Conservation (phyloP, 108 stramenopile species). For the Fragilariopsis cylindrus region DNA sequence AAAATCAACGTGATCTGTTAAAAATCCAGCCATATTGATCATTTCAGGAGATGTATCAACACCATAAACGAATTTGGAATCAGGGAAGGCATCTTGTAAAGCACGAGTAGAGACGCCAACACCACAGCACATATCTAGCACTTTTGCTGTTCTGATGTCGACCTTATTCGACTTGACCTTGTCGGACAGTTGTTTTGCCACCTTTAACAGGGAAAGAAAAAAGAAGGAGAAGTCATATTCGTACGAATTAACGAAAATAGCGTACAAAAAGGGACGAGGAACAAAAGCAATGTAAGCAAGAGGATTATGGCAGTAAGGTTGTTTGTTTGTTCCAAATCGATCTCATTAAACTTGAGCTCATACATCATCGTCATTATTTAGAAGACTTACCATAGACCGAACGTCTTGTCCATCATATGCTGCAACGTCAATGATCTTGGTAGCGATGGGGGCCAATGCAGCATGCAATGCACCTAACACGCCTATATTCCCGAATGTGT, state of each 20-base stretch:
- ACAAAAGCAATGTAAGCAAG: not conserved
- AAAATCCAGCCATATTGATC: slow-evolving; percentile 70
- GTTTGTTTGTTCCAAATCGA: not conserved
- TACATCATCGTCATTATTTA: not conserved
- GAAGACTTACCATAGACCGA: slow-evolving; percentile 35
- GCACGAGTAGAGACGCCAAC: slow-evolving; percentile 83
- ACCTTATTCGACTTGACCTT: slow-evolving; percentile 31
- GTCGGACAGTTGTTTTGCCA: slow-evolving; percentile 1
- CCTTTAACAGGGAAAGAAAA: slow-evolving; percentile 8
- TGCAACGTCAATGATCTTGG: slow-evolving; percentile 68
- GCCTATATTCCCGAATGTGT: slow-evolving; percentile 46
- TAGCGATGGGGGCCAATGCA: slow-evolving; percentile 74
- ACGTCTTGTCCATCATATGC: slow-evolving; percentile 79
- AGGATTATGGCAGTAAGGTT: not conserved
- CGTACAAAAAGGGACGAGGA: not conserved
- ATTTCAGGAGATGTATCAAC: slow-evolving; percentile 81
- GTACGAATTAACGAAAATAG: no score
- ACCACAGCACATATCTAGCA: slow-evolving; percentile 80
- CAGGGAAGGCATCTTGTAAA: slow-evolving; percentile 63
- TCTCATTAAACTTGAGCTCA: not conserved
- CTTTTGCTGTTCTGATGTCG: slow-evolving; percentile 28
- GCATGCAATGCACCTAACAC: slow-evolving; percentile 61
- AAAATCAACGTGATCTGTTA: slow-evolving; percentile 26
- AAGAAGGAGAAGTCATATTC: not conserved
- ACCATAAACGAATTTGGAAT: slow-evolving; percentile 60